A percentile compares a stretch with the other conserved stretches of the same genome.
Conservation (phyloP, 139 green algal species). For the Yamagishiella unicocca region DNA sequence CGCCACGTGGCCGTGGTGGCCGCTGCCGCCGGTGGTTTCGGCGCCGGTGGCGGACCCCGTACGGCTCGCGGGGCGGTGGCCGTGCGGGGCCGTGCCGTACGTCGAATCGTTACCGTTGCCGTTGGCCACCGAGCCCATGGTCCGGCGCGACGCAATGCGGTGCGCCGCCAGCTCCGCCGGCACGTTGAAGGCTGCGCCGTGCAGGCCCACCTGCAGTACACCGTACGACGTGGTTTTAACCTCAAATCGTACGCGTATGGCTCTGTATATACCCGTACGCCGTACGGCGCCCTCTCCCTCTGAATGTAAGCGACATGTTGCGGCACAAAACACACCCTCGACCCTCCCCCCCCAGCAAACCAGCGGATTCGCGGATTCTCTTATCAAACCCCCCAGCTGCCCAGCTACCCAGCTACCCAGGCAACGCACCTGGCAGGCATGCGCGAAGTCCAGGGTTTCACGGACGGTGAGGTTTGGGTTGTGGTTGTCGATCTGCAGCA, state of each 20-base stretch:
- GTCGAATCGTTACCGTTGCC: neutral
- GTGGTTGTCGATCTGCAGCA: conserved; percentile 48
- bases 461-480: conserved; percentile 49
- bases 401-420: too few relatives aligned
- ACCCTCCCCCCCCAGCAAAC: too few relatives aligned
- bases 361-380: too few relatives aligned
- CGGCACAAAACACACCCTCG: neutral
- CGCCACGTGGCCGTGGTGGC: neutral
- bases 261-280: too few relatives aligned
- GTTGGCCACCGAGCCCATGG: neutral
- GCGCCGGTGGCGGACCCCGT: too few relatives aligned
- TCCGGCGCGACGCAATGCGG: neutral
- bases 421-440: conserved; percentile 32
- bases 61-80: too few relatives aligned
- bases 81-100: too few relatives aligned
- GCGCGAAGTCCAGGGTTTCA: conserved; percentile 56
- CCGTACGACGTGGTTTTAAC: too few relatives aligned
- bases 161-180: conserved; percentile 34
- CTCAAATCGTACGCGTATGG: too few relatives aligned
- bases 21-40: neutral
- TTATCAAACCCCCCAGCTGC: too few relatives aligned
- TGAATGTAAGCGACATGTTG: neutral
- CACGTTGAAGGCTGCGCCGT: conserved; percentile 26
- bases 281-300: too few relatives aligned
- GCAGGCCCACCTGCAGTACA: conserved; percentile 32